A percentile compares a stretch with the other conserved stretches of the same genome.
These are phyloP conservation scores for Rhizoclosmatium globosum DNA, from an alignment of 192 early-diverging fungal species.

Conservation along the genomic window DNA sequence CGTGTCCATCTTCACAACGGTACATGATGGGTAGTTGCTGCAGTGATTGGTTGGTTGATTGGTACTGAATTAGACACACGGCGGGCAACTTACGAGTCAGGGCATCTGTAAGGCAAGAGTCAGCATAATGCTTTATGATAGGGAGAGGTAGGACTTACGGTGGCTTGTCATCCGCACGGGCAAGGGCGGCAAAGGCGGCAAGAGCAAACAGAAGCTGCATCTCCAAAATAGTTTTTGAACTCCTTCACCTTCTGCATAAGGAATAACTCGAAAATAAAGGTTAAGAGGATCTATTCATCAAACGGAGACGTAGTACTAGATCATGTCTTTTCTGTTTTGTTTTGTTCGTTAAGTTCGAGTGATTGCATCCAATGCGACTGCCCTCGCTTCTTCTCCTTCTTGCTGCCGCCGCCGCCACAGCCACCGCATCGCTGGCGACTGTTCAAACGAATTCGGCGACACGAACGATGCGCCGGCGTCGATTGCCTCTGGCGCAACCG, in stretches of 20 bases:
- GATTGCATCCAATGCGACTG: neutral
- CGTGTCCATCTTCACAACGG: neutral
- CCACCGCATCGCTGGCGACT: no score
- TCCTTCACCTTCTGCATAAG: neutral
- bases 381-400: neutral
- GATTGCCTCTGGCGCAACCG: no score
- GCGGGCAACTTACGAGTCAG: slow-evolving; percentile 4
- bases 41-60: neutral
- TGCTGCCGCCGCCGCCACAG: no score
- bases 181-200: neutral
- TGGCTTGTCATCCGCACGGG: neutral
- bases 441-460: no score
- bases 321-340: neutral
- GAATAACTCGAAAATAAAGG: neutral
- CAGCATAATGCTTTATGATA: neutral
- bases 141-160: neutral
- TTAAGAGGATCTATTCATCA: neutral
- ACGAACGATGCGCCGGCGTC: no score
- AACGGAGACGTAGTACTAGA: neutral
- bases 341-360: neutral
- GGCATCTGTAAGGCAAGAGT: neutral
- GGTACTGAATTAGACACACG: neutral
- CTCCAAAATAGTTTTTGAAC: neutral
- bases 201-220: neutral
- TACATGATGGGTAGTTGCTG: neutral